phyloP scores from a whole-genome alignment of 2,329 filamentous ascomycete genomes.

The Sclerotinia minor region DNA sequence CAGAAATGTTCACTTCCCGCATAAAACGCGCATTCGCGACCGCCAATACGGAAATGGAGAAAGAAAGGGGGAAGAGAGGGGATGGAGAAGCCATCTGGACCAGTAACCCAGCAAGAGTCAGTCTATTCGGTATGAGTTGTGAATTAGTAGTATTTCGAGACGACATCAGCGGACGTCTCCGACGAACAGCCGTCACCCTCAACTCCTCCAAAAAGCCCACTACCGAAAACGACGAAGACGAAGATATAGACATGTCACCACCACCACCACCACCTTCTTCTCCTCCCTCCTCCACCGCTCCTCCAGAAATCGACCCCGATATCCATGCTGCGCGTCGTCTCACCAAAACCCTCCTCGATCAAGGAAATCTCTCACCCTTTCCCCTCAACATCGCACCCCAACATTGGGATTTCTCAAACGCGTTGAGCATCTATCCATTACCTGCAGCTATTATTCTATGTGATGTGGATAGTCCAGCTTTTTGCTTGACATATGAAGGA shows the following conservation, averaged over 20 bases:
- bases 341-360: constrained; percentile 88
- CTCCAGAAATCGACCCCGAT: constrained; percentile 44
- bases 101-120: constrained; percentile 79
- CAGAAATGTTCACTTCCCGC: constrained; percentile 86
- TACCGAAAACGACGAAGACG: constrained; percentile 32
- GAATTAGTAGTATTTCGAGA: constrained; percentile 88
- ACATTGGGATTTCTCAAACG: constrained; percentile 81
- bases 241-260: constrained; percentile 26
- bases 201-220: constrained; percentile 40
- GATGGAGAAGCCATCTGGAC: constrained; percentile 82
- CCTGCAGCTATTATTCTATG: constrained; percentile 81
- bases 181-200: constrained; percentile 73
- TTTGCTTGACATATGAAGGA: constrained; percentile 88
- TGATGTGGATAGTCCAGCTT: constrained; percentile 78
- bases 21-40: constrained; percentile 77
- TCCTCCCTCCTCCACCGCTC: constrained; percentile 6
- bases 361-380: constrained; percentile 87
- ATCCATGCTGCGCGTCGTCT: constrained; percentile 68
- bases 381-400: constrained; percentile 75
- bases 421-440: constrained; percentile 81
- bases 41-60: constrained; percentile 70
- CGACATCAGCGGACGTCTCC: constrained; percentile 76
- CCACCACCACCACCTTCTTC: background rate
- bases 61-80: constrained; percentile 49
- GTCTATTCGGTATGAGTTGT: constrained; percentile 82